Evolutionary conservation across 441 rosid species (phyloP), one percentile per base, ranked within the genome.

Genomic region (Manihot esculenta): DNA sequence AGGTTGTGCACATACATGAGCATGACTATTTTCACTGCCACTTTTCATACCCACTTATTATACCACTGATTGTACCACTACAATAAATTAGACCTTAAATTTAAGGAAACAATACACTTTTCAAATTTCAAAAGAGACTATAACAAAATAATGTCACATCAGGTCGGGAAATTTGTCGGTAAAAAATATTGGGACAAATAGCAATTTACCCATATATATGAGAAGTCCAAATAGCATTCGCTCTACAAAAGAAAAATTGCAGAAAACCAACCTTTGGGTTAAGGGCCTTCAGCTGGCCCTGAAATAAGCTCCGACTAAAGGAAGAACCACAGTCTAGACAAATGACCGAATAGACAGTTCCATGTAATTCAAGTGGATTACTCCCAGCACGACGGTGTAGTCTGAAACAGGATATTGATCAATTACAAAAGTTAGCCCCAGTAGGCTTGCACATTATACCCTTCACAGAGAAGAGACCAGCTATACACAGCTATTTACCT

Each of bases 341-440:
- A 47, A 77, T 71, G 66, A 90, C 95, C 65, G 84, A 77, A 78
- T 92, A 92, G 14, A 89, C 97, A 12, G 97, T 89, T 58, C 97
- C 95, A 63, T 94, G 99, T 78, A 94, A 70, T 76, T 94, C 97
- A 64, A 94, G 88, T 1, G 97, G 95, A 74, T 79, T 77, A 82
- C 93, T 90, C 63, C 99, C 97, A 73, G 97, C 97, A 79, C 85
- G 89, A 80, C 92, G 97, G 74, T 92, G 97, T 80, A 94, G 63
- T 81, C 97, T 90, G 81, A 59, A 62, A 72, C 35, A 77, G 56
- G 71, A 73, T 64, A 64, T 35, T 57, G 50, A 51, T 64, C 64
- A 69, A 69, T 49, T 38, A 38, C 42, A 5, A 38, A 38, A 38
- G 9, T 38, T 41, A 61, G 57, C 18, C 42, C 64, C 71, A 77